Percentiles rank a stretch among this genome's conserved stretches.
Evolutionary conservation across 768 basidiomycete species (phyloP).

Genomic region (Mycena vulgaris): DNA sequence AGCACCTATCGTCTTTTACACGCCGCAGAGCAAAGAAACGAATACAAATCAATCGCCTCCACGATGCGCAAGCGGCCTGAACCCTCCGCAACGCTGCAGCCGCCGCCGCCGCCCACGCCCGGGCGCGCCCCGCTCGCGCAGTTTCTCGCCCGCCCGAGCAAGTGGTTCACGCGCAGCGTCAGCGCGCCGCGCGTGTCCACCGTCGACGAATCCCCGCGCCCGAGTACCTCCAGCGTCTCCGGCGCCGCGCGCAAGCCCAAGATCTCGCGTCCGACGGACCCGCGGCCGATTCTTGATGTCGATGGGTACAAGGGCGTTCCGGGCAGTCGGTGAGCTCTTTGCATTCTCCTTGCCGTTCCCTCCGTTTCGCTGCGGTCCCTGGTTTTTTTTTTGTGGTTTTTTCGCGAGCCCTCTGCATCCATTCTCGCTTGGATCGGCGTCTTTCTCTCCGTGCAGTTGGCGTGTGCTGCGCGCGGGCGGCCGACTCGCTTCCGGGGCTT

Average conservation of each 20-base stretch:
- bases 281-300: conserved; percentile 79
- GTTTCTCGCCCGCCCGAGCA: conserved; percentile 65
- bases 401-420: no score
- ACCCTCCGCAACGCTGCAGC: conserved; percentile 1
- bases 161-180: conserved; percentile 64
- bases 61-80: conserved; percentile 2
- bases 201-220: conserved; percentile 19
- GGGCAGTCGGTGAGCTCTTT: conserved; percentile 65
- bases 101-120: conserved; percentile 33
- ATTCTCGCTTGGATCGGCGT: no score
- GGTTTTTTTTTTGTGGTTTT: not conserved
- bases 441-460: no score
- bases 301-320: conserved; percentile 58
- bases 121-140: conserved; percentile 48
- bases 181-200: conserved; percentile 21
- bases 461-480: no score
- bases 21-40: not conserved
- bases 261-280: conserved; percentile 89
- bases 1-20: not conserved
- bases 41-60: not conserved
- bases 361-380: not conserved
- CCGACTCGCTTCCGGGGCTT: no score
- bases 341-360: not conserved
- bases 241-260: conserved; percentile 70
- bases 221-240: conserved; percentile 30